Base-by-base conservation (phyloP, 768 basidiomycete genomes). In the Lepiota venenata region DNA sequence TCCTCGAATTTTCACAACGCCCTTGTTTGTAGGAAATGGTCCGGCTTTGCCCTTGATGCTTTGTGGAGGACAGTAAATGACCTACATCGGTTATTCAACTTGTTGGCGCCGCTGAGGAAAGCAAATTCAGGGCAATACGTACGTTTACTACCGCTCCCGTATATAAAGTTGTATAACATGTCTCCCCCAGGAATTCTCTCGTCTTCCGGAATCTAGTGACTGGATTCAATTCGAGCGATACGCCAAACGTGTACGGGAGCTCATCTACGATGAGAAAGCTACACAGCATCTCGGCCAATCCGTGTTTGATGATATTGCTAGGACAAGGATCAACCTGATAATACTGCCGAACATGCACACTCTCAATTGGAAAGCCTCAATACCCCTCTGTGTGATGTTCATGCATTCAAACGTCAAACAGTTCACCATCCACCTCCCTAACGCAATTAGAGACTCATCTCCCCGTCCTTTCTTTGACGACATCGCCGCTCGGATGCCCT, bases 221-320 rank as follows among this genome's bases (percentile, higher is more conserved):
- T 63, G 64, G 64, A 57, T 55, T 9, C 45, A 52, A 29, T 65
- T 65, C 51, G 53, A 55, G 21, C 57, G 56, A 38, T 65, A 65
- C 47, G 55, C 64, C 15, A 58, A 56, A 32, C 61, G 61, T 50
- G 61, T 63, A 16, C 61, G 62, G 18, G 57, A 57, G 22, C 60
- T 65, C 43, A 44, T 57, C 18, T 60, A 57, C 55, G 68, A 52
- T 46, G 57, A 58, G 15, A 47, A 43, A 2, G 16, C 40, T 3
- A 36, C 39, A 3, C 20, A 50, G 6, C 3, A n/a, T 36, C 18
- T 58, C 32, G 43, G 40, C 37, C 47, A 49, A 1, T 41, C 38
- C 0, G 53, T 55, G 2, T 55, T 55, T 18, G 46, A 55, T 16
- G 53, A 55, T 35, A 56, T 59, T 47, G 58, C 50, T 14, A 35